Percentiles rank a stretch among this genome's conserved stretches.
These are phyloP conservation scores for Eucalyptus victrix DNA, from an alignment of 345 rosid genomes.

Conservation along the genomic window DNA sequence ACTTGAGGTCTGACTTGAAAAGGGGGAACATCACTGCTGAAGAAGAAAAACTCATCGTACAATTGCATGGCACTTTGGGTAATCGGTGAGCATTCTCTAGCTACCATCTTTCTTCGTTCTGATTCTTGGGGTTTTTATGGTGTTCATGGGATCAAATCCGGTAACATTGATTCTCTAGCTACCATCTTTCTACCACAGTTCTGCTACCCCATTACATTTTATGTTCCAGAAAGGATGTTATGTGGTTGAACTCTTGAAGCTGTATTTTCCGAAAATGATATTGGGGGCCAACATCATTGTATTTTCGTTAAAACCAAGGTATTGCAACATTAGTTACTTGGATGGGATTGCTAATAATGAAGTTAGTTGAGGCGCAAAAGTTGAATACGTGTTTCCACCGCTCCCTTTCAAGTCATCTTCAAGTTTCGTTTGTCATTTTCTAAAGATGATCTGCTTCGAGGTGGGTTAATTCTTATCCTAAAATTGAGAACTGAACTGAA, in stretches of 20 bases:
- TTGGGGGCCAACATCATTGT: neutral
- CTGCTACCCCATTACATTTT: neutral
- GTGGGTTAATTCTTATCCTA: rapidly evolving
- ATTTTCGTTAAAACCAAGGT: neutral
- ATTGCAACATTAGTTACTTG: neutral
- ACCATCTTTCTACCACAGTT: neutral
- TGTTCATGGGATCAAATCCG: neutral
- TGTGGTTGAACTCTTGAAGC: neutral
- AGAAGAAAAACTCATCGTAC: conserved; percentile 67
- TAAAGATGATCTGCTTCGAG: rapidly evolving
- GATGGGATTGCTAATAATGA: neutral
- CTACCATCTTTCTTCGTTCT: neutral
- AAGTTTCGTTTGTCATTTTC: neutral
- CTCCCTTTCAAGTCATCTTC: neutral
- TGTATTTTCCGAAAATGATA: neutral
- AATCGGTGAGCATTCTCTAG: conserved; percentile 36
- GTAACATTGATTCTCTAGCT: too few species aligned
- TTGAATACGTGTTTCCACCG: neutral
- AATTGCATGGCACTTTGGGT: conserved; percentile 59
- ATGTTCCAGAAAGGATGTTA: neutral
- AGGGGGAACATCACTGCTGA: conserved; percentile 72
- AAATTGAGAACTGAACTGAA: rapidly evolving
- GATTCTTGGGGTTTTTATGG: neutral
- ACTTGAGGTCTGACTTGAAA: conserved; percentile 66
- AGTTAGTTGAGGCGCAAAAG: neutral